Conservation (phyloP, 768 basidiomycete species). For the Astraeus odoratus region DNA sequence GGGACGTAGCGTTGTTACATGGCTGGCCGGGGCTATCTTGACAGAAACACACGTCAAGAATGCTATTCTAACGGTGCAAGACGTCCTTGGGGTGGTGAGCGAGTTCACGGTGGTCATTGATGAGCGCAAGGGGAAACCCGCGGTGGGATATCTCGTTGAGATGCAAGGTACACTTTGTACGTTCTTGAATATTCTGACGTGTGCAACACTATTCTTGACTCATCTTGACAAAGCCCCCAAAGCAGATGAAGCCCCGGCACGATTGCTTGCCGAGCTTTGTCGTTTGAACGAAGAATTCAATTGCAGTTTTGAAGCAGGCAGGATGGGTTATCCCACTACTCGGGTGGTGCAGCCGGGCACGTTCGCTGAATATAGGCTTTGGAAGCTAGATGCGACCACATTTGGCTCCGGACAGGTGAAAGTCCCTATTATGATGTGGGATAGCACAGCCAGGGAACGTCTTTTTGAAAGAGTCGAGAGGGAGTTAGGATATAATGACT, state of each 20-base stretch:
- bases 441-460: constrained; percentile 5
- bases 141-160: constrained; percentile 6
- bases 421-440: constrained; percentile 3
- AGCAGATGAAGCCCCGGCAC: constrained; percentile 1
- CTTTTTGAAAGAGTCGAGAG: constrained; percentile 8
- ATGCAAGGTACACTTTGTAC: constrained; percentile 6
- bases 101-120: constrained; percentile 17
- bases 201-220: not conserved
- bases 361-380: not conserved
- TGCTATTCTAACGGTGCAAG: constrained; percentile 6
- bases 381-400: not conserved
- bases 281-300: not conserved
- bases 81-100: constrained; percentile 5
- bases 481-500: not conserved
- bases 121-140: constrained; percentile 2
- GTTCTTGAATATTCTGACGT: not conserved
- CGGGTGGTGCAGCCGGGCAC: constrained; percentile 1
- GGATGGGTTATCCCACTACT: not conserved
- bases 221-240: not conserved
- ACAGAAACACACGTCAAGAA: constrained; percentile 13
- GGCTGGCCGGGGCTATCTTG: constrained; percentile 9
- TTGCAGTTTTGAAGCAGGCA: not conserved
- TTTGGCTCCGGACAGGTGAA: constrained; percentile 4
- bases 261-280: not conserved
- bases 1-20: not conserved